Evolutionary conservation across 148 eudicot species (phyloP), one percentile per base, ranked within the genome.

Genomic region (Nepenthes mirabilis): DNA sequence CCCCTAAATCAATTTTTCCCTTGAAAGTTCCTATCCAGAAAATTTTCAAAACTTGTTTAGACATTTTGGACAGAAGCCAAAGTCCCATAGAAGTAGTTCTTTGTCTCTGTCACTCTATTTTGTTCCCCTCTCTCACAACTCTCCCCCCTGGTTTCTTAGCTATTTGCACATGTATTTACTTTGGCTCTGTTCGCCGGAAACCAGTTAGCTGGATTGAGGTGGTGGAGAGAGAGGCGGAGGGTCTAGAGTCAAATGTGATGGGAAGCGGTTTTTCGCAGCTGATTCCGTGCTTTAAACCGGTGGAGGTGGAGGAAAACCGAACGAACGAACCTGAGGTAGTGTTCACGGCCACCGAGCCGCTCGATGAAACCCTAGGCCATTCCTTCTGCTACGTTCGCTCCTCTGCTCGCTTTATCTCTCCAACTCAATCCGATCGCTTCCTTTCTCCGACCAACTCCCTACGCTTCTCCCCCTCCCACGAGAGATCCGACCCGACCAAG

Each of bases 321-420:
- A 23, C 23, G 23, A 23, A 23, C 23, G 72, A 75, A 23, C 64
- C 75, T 64, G 80, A 79, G 43, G 62, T 73, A 52, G 62, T 80
- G 47, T 78, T 82, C 70, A 11, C 79, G 3, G 48, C 79, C 6
- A 70, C 72, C 2, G 83, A 80, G 43, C 83, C 82, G 2, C 67
- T 82, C 0, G 98, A 91, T 73, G 99, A 94, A 77, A 82, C 99
- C 80, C 82, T 94, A 65, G 99, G 99, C 1, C 99, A 94, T 69
- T 94, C 99, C 45, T 94, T 94, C 60, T 84, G 97, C 55, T 94
- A 94, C 80, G 91, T 86, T 33, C 95, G 91, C 1, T 84, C 97
- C 8, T 94, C 99, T 8, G 77, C 81, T 33, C 81, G 91, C 5
- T 94, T 89, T 53, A 61, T 86, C 37, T 94, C 97, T 7, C 99